phyloP scores from a whole-genome alignment of 805 yeast species.

The Metschnikowia reukaufii region DNA sequence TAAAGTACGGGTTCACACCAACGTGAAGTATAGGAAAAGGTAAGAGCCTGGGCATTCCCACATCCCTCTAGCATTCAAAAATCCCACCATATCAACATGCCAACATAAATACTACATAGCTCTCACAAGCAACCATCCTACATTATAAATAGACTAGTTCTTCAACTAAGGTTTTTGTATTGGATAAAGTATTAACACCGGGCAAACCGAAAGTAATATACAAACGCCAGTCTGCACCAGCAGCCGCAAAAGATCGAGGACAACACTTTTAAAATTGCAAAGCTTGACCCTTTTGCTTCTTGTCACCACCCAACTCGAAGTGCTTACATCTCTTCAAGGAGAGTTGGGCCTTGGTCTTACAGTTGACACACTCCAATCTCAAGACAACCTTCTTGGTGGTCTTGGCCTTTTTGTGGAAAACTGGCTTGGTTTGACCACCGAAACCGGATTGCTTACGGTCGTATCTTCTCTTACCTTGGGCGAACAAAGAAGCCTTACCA shows the following conservation, averaged over 20 bases:
- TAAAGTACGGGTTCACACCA: too few species aligned
- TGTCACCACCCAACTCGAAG: constrained; percentile 99
- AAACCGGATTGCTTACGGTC: constrained; percentile 99
- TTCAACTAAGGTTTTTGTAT: constrained; percentile 10
- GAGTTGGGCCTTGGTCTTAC: constrained; percentile 99
- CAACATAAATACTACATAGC: too few species aligned
- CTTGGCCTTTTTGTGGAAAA: constrained; percentile 99
- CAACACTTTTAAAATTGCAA: constrained; percentile 78
- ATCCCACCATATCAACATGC: too few species aligned
- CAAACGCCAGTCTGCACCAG: constrained; percentile 13
- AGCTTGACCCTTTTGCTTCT: constrained; percentile 99
- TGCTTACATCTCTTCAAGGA: constrained; percentile 99
- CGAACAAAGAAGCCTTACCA: constrained; percentile 98
- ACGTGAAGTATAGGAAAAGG: too few species aligned
- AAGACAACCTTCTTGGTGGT: constrained; percentile 99
- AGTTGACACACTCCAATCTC: constrained; percentile 97
- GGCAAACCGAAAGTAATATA: constrained; percentile 12
- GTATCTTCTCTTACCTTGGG: constrained; percentile 99
- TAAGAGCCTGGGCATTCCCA: too few species aligned
- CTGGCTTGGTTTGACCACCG: constrained; percentile 99
- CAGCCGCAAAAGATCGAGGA: constrained; percentile 8
- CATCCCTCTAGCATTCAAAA: too few species aligned
- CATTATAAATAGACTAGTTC: too few species aligned
- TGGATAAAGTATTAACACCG: constrained; percentile 13
- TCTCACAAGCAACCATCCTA: too few species aligned